phyloP scores from a whole-genome alignment of 371 early-diverging fungal species.

The Rhizopus sp. region DNA sequence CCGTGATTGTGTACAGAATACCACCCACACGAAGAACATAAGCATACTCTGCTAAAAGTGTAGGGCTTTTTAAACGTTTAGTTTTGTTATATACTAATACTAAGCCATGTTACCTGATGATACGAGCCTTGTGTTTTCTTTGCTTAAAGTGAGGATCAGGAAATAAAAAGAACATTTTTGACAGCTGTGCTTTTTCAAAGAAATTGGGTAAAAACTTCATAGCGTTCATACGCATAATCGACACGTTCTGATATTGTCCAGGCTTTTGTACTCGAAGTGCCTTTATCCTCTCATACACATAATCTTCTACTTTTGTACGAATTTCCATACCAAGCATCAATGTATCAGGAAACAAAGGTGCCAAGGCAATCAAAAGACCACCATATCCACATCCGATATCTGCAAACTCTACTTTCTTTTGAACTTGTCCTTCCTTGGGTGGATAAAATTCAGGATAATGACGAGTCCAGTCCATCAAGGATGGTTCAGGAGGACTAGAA shows the following conservation, averaged over 20 bases:
- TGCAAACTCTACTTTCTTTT: conserved; percentile 87
- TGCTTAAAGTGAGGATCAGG: conserved; percentile 99
- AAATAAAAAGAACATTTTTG: conserved; percentile 98
- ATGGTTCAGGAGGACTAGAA: conserved; percentile 82
- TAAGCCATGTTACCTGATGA: conserved; percentile 74
- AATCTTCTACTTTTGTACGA: conserved; percentile 95
- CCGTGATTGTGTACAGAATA: conserved; percentile 94
- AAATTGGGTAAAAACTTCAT: conserved; percentile 99
- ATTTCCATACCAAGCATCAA: conserved; percentile 99
- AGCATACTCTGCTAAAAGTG: conserved; percentile 94
- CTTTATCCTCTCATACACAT: conserved; percentile 88
- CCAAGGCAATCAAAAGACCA: conserved; percentile 88
- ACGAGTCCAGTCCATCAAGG: conserved; percentile 85
- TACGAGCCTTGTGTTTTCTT: conserved; percentile 98
- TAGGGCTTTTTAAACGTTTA: conserved; percentile 40
- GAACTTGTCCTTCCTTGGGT: conserved; percentile 44
- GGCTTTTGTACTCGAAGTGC: conserved; percentile 84
- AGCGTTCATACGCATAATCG: conserved; percentile 97
- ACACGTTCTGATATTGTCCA: conserved; percentile 90
- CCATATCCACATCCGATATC: conserved; percentile 99
- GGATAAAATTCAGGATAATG: conserved; percentile 83
- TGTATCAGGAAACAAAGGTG: conserved; percentile 87
- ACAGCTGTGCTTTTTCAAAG: conserved; percentile 90
- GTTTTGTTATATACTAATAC: too few relatives aligned
- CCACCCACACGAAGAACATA: conserved; percentile 90